Base-by-base conservation (phyloP, 2,329 filamentous ascomycete genomes). In the Aspergillus sojae region DNA sequence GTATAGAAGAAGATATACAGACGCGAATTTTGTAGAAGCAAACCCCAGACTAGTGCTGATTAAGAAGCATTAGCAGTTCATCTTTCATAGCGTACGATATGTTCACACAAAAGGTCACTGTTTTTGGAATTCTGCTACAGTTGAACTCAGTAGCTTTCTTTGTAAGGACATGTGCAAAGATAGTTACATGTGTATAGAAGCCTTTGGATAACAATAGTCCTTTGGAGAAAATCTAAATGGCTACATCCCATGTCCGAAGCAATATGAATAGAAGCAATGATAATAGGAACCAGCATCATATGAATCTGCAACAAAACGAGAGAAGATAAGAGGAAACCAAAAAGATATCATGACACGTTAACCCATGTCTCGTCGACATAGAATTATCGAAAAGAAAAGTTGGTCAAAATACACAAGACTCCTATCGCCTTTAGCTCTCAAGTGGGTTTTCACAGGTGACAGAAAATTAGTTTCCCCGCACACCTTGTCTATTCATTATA, bases 291-390 rank as follows among this genome's bases (percentile, higher is more conserved):
- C 36, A 14, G 34, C 46, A 39, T 34, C 50, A 30, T 57, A 61
- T 52, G 41, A 30, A 32, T 32, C 11, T 34, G 48, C 19, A 32
- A 32, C 28, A 52, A 32, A 30, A n/a, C 26, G 16, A 59, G 21
- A 28, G 28, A 54, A 62, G 12, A 30, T 7, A 41, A 58, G 23
- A 57, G 53, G 21, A 54, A 30, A 52, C 30, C 41, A 39, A 28
- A 30, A 45, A 45, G 60, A 65, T 66, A 65, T 64, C 64, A 61
- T 66, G 59, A 67, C 61, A 57, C 66, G 65, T 64, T 56, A 63
- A 63, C 63, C 26, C 21, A 21, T 57, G 32, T 28, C 52, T 39
- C 52, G 23, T 52, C 50, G 52, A 48, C 54, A 46, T 50, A 28
- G 21, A 34, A 57, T 10, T 23, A 58, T 46, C n/a, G n/a, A 41